These are phyloP conservation scores for Mycosarcoma mackinlayi DNA, from an alignment of 1,284 basidiomycete species.

Conservation along the genomic window DNA sequence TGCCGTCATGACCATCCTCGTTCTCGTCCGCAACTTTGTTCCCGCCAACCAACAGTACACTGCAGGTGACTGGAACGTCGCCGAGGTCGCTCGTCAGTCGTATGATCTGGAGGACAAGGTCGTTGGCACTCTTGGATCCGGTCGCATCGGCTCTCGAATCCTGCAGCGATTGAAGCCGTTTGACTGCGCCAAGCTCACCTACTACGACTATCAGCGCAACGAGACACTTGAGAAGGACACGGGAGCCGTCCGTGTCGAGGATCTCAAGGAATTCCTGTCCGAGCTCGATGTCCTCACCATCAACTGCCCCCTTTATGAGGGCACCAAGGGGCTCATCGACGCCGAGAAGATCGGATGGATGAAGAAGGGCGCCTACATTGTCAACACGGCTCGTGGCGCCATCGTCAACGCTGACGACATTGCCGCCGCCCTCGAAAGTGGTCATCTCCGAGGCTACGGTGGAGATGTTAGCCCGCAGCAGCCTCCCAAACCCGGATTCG, in stretches of 20 bases:
- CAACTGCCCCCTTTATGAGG: constrained; percentile 91
- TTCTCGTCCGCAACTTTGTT: constrained; percentile 86
- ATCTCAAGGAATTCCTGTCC: constrained; percentile 85
- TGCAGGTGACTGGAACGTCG: constrained; percentile 62
- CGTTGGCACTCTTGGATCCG: constrained; percentile 82
- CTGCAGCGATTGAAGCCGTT: constrained; percentile 88
- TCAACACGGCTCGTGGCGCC: constrained; percentile 94
- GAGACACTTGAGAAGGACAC: constrained; percentile 78
- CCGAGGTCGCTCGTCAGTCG: constrained; percentile 67
- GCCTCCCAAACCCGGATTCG: too few relatives aligned
- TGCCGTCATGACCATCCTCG: constrained; percentile 83
- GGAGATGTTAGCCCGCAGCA: constrained; percentile 68
- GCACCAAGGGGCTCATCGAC: constrained; percentile 77
- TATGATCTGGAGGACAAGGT: constrained; percentile 92
- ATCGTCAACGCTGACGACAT: constrained; percentile 88
- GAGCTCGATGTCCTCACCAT: constrained; percentile 83
- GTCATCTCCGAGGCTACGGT: constrained; percentile 77
- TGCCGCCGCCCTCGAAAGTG: constrained; percentile 79
- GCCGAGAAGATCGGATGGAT: constrained; percentile 85
- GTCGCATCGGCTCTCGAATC: constrained; percentile 71
- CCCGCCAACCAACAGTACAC: constrained; percentile 74
- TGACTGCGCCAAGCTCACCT: constrained; percentile 88
- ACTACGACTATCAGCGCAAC: constrained; percentile 89
- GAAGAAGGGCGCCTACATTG: constrained; percentile 86
- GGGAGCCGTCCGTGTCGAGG: constrained; percentile 80